Base-by-base conservation (phyloP, 2,329 filamentous ascomycete genomes). In the Lasiodiplodia sp. region DNA sequence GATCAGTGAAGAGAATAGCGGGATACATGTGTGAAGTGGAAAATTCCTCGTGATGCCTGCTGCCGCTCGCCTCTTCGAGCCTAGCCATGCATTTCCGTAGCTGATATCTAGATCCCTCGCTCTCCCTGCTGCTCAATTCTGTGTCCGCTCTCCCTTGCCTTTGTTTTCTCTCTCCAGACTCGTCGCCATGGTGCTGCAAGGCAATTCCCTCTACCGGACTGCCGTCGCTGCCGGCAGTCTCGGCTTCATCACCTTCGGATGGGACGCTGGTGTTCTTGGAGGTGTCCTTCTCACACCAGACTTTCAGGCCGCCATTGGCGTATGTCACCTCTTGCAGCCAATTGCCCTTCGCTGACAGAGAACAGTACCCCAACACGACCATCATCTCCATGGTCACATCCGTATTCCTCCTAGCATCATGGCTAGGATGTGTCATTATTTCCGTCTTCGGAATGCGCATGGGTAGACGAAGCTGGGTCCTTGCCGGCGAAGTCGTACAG, bases 231-330 rank as follows among this genome's bases (percentile, higher is more conserved):
- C 67, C 16, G 67, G 67, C 37, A 60, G 75, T 68, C 73, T 77
- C 67, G 76, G 75, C 44, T 78, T 78, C 71, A 73, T 79, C 71
- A 74, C 77, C 69, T 79, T 74, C 60, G 77, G 77, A 12, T 79
- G 77, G 71, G 77, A 79, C 71, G 77, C 76, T 11, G 77, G 77
- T 68, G 77, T 79, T 8, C 69, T 79, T 5, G 77, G 76, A 53
- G 77, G 77, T 49, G 74, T 79, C 12, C 70, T 77, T 5, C 71
- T 73, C 37, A 77, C 75, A 4, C 58, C 68, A 4, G 70, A 73
- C 11, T 79, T 79, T 69, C 74, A 77, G 66, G 72, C 71, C 40
- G 75, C 77, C 49, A 77, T 79, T 70, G 72, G 71, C 40, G 74
- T 76, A 72, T 16, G 55, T 47, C 25, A 14, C 31, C 14, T 18